These are phyloP conservation scores for Periconia macrospinosa DNA, from an alignment of 2,329 filamentous ascomycete species.

Conservation along the genomic window DNA sequence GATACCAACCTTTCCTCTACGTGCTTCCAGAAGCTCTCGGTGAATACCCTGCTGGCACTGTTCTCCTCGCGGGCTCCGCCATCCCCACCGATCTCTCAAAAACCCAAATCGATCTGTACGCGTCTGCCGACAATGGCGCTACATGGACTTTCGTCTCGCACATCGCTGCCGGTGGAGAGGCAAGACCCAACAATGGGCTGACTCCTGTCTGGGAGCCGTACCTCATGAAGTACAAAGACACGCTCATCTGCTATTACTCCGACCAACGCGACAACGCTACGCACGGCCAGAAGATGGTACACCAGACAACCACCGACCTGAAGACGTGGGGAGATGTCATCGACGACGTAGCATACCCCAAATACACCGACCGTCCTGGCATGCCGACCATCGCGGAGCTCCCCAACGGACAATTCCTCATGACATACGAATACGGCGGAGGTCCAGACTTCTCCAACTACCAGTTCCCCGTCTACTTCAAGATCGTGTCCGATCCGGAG, in stretches of 20 bases:
- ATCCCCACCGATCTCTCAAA: slow-evolving; percentile 61
- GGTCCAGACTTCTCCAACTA: slow-evolving; percentile 40
- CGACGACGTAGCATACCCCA: slow-evolving; percentile 65
- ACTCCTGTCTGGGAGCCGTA: slow-evolving; percentile 77
- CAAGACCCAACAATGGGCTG: slow-evolving; percentile 63
- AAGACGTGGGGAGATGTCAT: slow-evolving; percentile 61
- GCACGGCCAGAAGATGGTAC: slow-evolving; percentile 69
- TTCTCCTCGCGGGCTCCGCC: slow-evolving; percentile 64
- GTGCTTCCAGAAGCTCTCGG: slow-evolving; percentile 62
- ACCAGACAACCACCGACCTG: slow-evolving; percentile 64
- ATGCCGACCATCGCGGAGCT: slow-evolving; percentile 67
- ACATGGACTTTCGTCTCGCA: slow-evolving; percentile 70
- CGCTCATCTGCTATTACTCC: slow-evolving; percentile 69
- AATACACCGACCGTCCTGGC: slow-evolving; percentile 66
- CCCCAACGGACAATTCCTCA: slow-evolving; percentile 63
- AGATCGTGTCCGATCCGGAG: slow-evolving; percentile 51
- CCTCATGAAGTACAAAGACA: slow-evolving; percentile 60
- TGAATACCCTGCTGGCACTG: slow-evolving; percentile 62
- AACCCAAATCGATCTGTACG: slow-evolving; percentile 72
- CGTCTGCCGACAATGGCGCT: slow-evolving; percentile 60
- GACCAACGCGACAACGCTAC: slow-evolving; percentile 66
- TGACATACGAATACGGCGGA: slow-evolving; percentile 66
- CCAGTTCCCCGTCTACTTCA: slow-evolving; percentile 58
- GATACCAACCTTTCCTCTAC: slow-evolving; percentile 71
- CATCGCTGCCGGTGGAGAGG: slow-evolving; percentile 65